phyloP scores from a whole-genome alignment of 2,329 filamentous ascomycete species.

The Diaporthe vexans region DNA sequence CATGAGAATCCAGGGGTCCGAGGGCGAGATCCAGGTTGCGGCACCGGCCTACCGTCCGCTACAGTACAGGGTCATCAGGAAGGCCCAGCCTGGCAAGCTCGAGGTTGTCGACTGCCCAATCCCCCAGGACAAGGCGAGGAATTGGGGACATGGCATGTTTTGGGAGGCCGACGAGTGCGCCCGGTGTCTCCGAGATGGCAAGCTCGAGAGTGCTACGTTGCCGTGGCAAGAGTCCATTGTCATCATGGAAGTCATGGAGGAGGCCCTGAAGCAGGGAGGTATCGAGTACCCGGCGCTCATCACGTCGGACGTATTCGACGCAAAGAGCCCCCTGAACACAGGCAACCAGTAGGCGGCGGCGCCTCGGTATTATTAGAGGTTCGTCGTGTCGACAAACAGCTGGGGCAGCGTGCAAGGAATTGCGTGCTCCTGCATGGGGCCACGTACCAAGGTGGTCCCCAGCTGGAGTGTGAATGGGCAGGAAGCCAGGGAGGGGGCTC shows the following conservation, averaged over 20 bases:
- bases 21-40: conserved; percentile 86
- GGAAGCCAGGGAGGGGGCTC: conserved; percentile 6
- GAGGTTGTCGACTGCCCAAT: conserved; percentile 68
- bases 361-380: conserved; percentile 5
- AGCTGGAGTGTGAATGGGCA: neutral
- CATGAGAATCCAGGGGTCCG: conserved; percentile 84
- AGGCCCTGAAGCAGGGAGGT: conserved; percentile 66
- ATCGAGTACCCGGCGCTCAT: conserved; percentile 69
- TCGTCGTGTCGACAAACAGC: conserved; percentile 26
- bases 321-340: conserved; percentile 73
- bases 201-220: conserved; percentile 79
- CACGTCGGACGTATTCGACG: conserved; percentile 70
- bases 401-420: conserved; percentile 10
- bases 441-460: neutral
- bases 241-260: conserved; percentile 83
- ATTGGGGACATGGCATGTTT: conserved; percentile 85
- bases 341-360: conserved; percentile 51
- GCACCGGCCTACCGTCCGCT: conserved; percentile 79
- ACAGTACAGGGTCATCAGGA: conserved; percentile 74
- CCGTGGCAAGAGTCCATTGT: conserved; percentile 82
- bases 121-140: conserved; percentile 61
- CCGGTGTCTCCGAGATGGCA: conserved; percentile 76
- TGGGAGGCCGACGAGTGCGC: conserved; percentile 62
- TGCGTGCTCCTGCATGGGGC: neutral
- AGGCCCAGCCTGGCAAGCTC: conserved; percentile 60